Percentiles rank a stretch among this genome's conserved stretches.
These are phyloP conservation scores for Margaritispora aquatica DNA, from an alignment of 495 filamentous ascomycete genomes.

Conservation along the genomic window DNA sequence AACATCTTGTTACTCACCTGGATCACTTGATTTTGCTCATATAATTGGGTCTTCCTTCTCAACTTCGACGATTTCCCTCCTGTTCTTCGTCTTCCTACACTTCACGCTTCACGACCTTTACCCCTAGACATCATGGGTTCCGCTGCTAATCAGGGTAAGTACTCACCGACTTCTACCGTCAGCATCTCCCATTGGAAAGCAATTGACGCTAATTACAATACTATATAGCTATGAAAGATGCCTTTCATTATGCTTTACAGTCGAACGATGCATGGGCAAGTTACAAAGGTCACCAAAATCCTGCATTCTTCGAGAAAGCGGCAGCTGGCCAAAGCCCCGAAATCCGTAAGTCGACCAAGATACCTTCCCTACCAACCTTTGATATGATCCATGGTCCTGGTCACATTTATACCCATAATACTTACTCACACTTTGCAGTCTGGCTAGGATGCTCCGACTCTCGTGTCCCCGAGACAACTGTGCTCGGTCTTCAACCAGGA, in stretches of 20 bases:
- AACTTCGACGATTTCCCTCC: not conserved
- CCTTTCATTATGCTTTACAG: conserved; percentile 48
- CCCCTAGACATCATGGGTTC: not conserved
- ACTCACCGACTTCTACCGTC: not conserved
- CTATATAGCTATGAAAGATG: conserved; percentile 31
- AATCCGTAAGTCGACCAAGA: conserved; percentile 48
- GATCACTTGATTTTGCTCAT: not conserved
- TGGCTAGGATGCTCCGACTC: conserved; percentile 94
- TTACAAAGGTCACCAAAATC: conserved; percentile 57
- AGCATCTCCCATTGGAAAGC: not conserved
- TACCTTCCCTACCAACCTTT: conserved; percentile 1
- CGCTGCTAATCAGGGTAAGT: not conserved
- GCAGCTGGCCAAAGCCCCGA: conserved; percentile 63
- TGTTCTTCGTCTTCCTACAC: no score
- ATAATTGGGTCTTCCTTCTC: not conserved
- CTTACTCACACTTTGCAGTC: conserved; percentile 34
- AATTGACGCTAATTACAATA: not conserved
- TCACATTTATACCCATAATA: not conserved
- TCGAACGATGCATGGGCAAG: conserved; percentile 69
- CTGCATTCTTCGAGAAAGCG: conserved; percentile 65
- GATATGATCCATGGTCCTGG: not conserved
- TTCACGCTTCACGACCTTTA: no score
- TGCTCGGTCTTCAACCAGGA: conserved; percentile 74
- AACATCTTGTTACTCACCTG: not conserved
- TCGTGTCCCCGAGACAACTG: conserved; percentile 79